phyloP scores from a whole-genome alignment of 805 yeast species.

The Yarrowia sp. region DNA sequence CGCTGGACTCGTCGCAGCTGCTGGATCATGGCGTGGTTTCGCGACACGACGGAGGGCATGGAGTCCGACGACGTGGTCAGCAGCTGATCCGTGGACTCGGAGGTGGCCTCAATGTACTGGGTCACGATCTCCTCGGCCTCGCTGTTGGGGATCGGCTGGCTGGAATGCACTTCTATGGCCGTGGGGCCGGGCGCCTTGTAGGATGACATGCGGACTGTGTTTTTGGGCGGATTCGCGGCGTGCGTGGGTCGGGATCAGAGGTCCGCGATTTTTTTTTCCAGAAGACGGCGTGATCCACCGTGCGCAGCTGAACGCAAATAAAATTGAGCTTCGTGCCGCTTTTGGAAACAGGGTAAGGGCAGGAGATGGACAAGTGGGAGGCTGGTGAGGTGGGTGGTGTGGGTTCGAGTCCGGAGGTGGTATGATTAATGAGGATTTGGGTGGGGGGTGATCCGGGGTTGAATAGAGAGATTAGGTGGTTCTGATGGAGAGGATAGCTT shows the following conservation, averaged over 20 bases:
- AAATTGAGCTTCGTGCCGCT: conserved; percentile 9
- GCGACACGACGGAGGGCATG: conserved; percentile 24
- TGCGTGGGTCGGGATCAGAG: conserved; percentile 15
- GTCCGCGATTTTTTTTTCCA: neutral
- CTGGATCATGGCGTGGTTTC: conserved; percentile 54
- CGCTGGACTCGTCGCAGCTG: conserved; percentile 79
- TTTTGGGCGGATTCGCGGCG: neutral
- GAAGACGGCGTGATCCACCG: conserved; percentile 13
- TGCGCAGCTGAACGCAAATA: conserved; percentile 20
- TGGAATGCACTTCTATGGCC: conserved; percentile 40
- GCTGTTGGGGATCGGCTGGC: conserved; percentile 48
- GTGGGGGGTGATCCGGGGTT: too few relatives aligned
- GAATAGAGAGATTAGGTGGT: too few relatives aligned
- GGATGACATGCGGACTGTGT: conserved; percentile 24
- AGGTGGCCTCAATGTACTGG: conserved; percentile 51
- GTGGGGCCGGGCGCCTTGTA: conserved; percentile 42
- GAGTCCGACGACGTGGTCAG: conserved; percentile 51
- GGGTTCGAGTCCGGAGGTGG: too few relatives aligned
- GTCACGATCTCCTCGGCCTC: conserved; percentile 58
- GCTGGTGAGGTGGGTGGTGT: too few relatives aligned
- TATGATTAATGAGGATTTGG: too few relatives aligned
- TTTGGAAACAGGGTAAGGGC: conserved; percentile 4
- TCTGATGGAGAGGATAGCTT: too few relatives aligned
- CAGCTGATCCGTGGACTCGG: conserved; percentile 68
- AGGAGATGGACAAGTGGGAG: neutral